phyloP scores from a whole-genome alignment of 2,329 filamentous ascomycete species.

The Leptodontidium sp. region DNA sequence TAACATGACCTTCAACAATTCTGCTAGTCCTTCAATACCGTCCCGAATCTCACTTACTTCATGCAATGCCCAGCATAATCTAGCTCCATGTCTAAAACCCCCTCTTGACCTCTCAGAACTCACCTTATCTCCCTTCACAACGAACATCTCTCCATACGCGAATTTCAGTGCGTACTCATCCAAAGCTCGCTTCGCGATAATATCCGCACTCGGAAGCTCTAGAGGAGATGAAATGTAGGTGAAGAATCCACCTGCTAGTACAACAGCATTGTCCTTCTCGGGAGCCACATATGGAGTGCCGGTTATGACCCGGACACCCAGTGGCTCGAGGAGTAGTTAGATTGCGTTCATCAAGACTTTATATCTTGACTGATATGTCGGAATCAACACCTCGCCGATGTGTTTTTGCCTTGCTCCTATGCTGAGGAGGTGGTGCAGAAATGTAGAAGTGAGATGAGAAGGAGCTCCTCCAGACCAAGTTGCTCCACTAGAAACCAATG shows the following conservation, averaged over 20 bases:
- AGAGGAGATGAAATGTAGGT: slow-evolving; percentile 66
- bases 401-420: slow-evolving; percentile 61
- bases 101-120: slow-evolving; percentile 44
- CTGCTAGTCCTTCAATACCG: slow-evolving; percentile 60
- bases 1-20: background rate
- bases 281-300: slow-evolving; percentile 15
- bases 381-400: slow-evolving; percentile 61
- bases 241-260: slow-evolving; percentile 67
- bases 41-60: slow-evolving; percentile 60
- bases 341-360: slow-evolving; percentile 38
- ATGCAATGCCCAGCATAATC: slow-evolving; percentile 67
- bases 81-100: slow-evolving; percentile 57
- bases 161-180: slow-evolving; percentile 59
- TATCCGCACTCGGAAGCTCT: slow-evolving; percentile 40
- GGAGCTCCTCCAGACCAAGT: slow-evolving; percentile 46
- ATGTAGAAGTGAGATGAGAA: slow-evolving; percentile 43
- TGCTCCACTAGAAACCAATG: slow-evolving; percentile 17
- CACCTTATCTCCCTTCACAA: slow-evolving; percentile 48
- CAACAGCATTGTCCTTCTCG: slow-evolving; percentile 16
- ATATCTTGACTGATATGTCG: slow-evolving; percentile 57
- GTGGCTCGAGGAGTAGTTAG: slow-evolving; percentile 35
- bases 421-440: slow-evolving; percentile 58
- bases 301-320: slow-evolving; percentile 37
- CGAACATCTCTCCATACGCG: slow-evolving; percentile 60
- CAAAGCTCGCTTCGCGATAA: slow-evolving; percentile 48